Conservation (phyloP, 805 yeast species). For the Sungouiella thailandica region DNA sequence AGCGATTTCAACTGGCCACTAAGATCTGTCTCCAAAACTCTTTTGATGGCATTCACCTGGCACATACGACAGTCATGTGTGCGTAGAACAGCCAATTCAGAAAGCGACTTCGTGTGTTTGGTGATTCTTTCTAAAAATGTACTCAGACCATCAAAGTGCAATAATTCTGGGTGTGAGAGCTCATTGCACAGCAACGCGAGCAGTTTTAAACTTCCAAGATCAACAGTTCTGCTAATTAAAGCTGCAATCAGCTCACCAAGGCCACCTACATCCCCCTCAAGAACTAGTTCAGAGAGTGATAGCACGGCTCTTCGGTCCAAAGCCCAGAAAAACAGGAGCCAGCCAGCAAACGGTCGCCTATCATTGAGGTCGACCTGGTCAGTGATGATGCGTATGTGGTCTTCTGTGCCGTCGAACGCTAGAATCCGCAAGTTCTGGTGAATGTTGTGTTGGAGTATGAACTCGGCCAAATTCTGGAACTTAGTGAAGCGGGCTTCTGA, state of each 20-base stretch:
- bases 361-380: conserved; percentile 12
- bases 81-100: conserved; percentile 4
- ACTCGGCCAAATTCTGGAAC: conserved; percentile 4
- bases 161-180: conserved; percentile 15
- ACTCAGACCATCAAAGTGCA: conserved; percentile 7
- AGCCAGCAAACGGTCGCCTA: conserved; percentile 9
- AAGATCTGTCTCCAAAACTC: conserved; percentile 1
- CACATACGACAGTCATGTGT: conserved; percentile 11
- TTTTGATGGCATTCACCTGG: conserved; percentile 5
- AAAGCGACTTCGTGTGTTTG: neutral
- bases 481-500: neutral
- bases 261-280: conserved; percentile 21
- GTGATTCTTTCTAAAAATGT: conserved; percentile 8
- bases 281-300: conserved; percentile 8
- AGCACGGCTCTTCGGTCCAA: conserved; percentile 4
- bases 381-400: conserved; percentile 12
- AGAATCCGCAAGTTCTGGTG: conserved; percentile 7
- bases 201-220: conserved; percentile 9
- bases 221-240: conserved; percentile 9
- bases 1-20: conserved; percentile 6
- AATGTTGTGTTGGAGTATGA: conserved; percentile 2
- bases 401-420: conserved; percentile 13
- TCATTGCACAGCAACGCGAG: conserved; percentile 18
- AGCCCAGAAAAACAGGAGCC: conserved; percentile 18
- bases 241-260: conserved; percentile 8